Conservation (phyloP, 345 rosid genomes). For the Pistacia atlantica region DNA sequence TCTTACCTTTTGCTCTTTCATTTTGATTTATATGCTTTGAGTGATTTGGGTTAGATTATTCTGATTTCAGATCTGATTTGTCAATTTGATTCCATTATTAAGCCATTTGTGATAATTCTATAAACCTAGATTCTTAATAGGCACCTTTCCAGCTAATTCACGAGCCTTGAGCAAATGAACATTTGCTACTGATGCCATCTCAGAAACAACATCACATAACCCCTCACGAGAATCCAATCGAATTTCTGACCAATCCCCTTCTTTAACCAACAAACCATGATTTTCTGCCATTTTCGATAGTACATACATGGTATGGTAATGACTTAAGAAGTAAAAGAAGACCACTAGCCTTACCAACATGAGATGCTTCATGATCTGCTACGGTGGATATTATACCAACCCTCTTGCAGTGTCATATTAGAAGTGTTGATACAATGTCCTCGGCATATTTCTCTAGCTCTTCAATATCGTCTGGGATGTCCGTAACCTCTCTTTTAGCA, state of each 20-base stretch:
- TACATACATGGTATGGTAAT: conserved; percentile 83
- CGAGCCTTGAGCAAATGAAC: conserved; percentile 83
- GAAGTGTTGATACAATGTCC: conserved; percentile 75
- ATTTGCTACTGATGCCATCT: conserved; percentile 89
- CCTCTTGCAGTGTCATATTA: conserved; percentile 88
- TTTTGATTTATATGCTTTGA: no score
- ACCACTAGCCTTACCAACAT: conserved; percentile 92
- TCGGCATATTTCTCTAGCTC: conserved; percentile 89
- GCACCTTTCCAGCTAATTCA: conserved; percentile 61
- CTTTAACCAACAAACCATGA: conserved; percentile 66
- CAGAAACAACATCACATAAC: conserved; percentile 66
- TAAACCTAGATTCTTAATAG: background rate
- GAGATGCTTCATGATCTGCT: conserved; percentile 91
- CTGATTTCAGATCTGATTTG: no score
- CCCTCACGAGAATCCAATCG: conserved; percentile 66
- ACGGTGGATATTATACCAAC: conserved; percentile 72
- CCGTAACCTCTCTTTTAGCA: conserved; percentile 60
- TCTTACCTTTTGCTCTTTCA: no score
- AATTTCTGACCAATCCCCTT: conserved; percentile 62
- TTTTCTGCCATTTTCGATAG: conserved; percentile 70
- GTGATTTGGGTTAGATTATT: no score
- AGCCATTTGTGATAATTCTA: no score
- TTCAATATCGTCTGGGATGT: conserved; percentile 66
- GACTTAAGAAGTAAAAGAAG: conserved; percentile 78
- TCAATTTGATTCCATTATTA: no score